These are phyloP conservation scores for Ogataea ramenticola DNA, from an alignment of 805 yeast species.

Conservation along the genomic window DNA sequence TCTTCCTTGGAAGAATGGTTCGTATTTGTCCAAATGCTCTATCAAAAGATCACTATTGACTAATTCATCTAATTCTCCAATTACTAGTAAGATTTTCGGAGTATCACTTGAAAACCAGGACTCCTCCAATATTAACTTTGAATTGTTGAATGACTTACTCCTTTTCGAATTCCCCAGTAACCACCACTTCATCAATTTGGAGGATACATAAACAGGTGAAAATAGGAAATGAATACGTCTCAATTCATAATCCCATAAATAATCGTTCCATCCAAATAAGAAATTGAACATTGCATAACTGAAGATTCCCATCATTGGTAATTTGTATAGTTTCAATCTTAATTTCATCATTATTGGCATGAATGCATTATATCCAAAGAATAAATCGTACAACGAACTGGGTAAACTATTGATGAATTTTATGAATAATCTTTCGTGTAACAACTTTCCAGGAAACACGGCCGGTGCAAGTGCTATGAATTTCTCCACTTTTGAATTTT, in stretches of 20 bases:
- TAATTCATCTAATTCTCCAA: slow-evolving; percentile 66
- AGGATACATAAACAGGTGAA: slow-evolving; percentile 77
- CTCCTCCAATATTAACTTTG: slow-evolving; percentile 44
- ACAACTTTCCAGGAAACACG: slow-evolving; percentile 73
- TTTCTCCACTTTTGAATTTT: slow-evolving; percentile 43
- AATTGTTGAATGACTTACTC: slow-evolving; percentile 25
- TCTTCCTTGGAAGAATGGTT: slow-evolving; percentile 34
- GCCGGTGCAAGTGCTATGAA: slow-evolving; percentile 88
- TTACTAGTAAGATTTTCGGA: slow-evolving; percentile 58
- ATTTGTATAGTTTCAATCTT: slow-evolving; percentile 42
- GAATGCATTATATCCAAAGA: slow-evolving; percentile 76
- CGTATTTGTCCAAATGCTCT: slow-evolving; percentile 56
- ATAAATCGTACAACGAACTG: slow-evolving; percentile 32
- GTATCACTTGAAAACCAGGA: slow-evolving; percentile 47
- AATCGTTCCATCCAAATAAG: slow-evolving; percentile 81
- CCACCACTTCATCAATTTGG: slow-evolving; percentile 93
- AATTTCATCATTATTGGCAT: slow-evolving; percentile 65
- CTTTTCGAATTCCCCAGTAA: slow-evolving; percentile 47
- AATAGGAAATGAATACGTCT: slow-evolving; percentile 74
- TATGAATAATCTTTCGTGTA: slow-evolving; percentile 57
- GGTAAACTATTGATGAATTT: slow-evolving; percentile 52
- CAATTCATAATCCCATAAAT: slow-evolving; percentile 61
- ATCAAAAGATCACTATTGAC: slow-evolving; percentile 70
- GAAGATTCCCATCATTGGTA: slow-evolving; percentile 49
- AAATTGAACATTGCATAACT: slow-evolving; percentile 83